phyloP scores from a whole-genome alignment of 441 rosid genomes.

The Omphalea diandra region DNA sequence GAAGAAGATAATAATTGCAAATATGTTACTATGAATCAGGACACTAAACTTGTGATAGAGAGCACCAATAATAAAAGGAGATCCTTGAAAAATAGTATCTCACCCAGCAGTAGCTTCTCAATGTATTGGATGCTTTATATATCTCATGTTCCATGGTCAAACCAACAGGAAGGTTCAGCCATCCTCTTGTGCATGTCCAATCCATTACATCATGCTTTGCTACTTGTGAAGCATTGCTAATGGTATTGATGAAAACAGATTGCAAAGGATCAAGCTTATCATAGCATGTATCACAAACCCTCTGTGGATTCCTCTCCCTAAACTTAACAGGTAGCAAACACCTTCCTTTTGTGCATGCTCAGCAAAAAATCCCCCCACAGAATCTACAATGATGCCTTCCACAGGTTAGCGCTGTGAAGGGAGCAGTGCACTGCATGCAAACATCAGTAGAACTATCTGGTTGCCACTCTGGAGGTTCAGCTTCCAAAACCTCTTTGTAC shows the following conservation, averaged over 20 bases:
- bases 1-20: background rate
- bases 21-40: background rate
- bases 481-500: conserved; percentile 66
- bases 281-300: conserved; percentile 93
- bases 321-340: conserved; percentile 79
- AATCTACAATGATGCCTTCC: conserved; percentile 98
- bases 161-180: conserved; percentile 95
- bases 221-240: conserved; percentile 87
- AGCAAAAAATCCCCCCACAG: conserved; percentile 93
- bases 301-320: conserved; percentile 86
- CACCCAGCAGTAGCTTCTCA: conserved; percentile 83
- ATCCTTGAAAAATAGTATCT: conserved; percentile 13
- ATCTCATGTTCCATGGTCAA: conserved; percentile 95
- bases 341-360: conserved; percentile 77
- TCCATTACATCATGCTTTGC: conserved; percentile 95
- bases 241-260: conserved; percentile 67
- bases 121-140: conserved; percentile 82
- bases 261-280: conserved; percentile 97
- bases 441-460: conserved; percentile 75
- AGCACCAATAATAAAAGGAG: background rate
- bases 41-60: background rate
- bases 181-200: conserved; percentile 92
- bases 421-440: conserved; percentile 83
- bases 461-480: conserved; percentile 95
- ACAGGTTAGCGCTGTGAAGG: conserved; percentile 76